A percentile compares a stretch with the other conserved stretches of the same genome.
phyloP scores from a whole-genome alignment of 2,329 filamentous ascomycete genomes.

The Botrytis elliptica region DNA sequence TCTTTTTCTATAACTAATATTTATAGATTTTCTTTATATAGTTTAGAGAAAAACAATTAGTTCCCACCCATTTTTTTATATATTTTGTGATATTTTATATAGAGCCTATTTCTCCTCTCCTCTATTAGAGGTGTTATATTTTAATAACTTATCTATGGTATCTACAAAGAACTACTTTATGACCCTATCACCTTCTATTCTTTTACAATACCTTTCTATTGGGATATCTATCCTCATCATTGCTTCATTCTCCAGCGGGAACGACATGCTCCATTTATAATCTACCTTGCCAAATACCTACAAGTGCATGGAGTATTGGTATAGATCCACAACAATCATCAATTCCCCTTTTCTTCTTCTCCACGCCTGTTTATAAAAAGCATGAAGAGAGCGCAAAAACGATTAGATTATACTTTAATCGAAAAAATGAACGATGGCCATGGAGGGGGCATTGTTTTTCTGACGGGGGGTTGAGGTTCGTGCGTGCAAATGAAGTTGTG shows the following conservation, averaged over 20 bases:
- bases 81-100: too few species aligned
- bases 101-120: too few species aligned
- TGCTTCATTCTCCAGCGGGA: not conserved
- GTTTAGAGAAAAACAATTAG: too few species aligned
- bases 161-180: too few species aligned
- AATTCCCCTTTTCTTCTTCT: not conserved
- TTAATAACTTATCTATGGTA: too few species aligned
- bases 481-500: too few species aligned
- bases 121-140: fast-evolving
- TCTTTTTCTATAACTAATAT: too few species aligned
- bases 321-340: not conserved
- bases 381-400: not conserved
- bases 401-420: not conserved
- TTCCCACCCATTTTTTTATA: fast-evolving
- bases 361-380: not conserved
- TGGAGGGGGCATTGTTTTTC: too few species aligned
- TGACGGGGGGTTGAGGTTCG: too few species aligned
- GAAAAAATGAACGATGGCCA: too few species aligned
- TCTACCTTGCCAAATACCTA: not conserved
- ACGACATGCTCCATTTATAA: not conserved
- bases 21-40: too few species aligned
- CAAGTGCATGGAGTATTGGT: not conserved
- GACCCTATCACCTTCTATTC: too few species aligned
- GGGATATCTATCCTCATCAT: not conserved
- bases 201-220: not conserved